A percentile compares a stretch with the other conserved stretches of the same genome.
Evolutionary conservation across 2,329 filamentous ascomycete genomes (phyloP).

Genomic region (Neopestalotiopsis clavispora): DNA sequence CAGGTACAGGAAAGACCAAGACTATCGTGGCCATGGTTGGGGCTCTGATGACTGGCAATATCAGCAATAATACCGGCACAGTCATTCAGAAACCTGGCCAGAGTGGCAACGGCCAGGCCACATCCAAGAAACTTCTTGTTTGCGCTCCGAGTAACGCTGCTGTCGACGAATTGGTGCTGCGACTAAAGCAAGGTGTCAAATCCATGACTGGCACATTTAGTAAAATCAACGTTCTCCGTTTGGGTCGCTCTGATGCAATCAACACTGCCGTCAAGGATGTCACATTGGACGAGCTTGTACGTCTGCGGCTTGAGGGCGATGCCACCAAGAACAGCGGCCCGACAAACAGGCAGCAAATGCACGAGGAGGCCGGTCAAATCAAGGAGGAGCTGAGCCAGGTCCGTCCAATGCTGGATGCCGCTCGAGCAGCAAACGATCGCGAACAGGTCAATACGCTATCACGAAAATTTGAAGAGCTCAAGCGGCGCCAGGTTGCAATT

Average conservation of each 20-base stretch:
- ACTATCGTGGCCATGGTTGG: conserved; percentile 97
- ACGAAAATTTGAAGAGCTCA: conserved; percentile 78
- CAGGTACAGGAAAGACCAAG: conserved; percentile 97
- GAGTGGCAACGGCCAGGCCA: conserved; percentile 38
- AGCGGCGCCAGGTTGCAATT: conserved; percentile 75
- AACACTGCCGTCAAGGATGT: conserved; percentile 89
- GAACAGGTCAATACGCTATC: conserved; percentile 61
- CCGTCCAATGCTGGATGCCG: conserved; percentile 73
- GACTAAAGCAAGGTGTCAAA: conserved; percentile 86
- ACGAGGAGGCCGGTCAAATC: conserved; percentile 70
- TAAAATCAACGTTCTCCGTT: conserved; percentile 84
- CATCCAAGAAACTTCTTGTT: conserved; percentile 84
- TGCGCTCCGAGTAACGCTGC: conserved; percentile 99
- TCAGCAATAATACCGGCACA: conserved; percentile 48
- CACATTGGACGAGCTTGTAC: conserved; percentile 90
- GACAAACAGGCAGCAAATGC: conserved; percentile 62
- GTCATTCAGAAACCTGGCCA: conserved; percentile 47
- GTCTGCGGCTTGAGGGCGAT: conserved; percentile 69
- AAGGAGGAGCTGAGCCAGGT: conserved; percentile 76
- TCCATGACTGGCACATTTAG: conserved; percentile 74
- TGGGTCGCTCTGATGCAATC: conserved; percentile 91
- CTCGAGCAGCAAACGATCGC: conserved; percentile 59
- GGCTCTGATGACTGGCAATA: conserved; percentile 71
- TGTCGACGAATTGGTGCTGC: conserved; percentile 92
- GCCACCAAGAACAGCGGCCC: conserved; percentile 54